Percentiles rank a stretch among this genome's conserved stretches.
phyloP scores from a whole-genome alignment of 345 rosid species.

The Sisymbrium altissimum region DNA sequence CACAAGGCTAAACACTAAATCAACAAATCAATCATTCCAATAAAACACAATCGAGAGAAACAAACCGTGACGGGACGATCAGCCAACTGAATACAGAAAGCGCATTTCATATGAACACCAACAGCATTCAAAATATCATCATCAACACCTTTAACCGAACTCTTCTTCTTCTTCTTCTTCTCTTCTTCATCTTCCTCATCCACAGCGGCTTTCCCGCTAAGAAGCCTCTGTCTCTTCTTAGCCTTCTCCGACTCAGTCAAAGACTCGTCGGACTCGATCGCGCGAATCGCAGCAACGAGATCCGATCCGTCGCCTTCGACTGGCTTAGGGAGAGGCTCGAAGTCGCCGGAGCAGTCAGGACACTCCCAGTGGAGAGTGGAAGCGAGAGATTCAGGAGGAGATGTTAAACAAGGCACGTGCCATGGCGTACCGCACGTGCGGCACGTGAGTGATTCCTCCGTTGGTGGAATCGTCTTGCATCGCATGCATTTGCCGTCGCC shows the following conservation, averaged over 20 bases:
- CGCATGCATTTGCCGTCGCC: neutral
- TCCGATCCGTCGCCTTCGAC: neutral
- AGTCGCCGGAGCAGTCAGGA: slow-evolving; percentile 45
- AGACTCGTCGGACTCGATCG: slow-evolving; percentile 47
- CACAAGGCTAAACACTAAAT: neutral
- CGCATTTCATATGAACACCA: slow-evolving; percentile 36
- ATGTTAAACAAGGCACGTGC: slow-evolving; percentile 59
- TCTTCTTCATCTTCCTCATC: neutral
- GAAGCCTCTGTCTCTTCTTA: slow-evolving; percentile 45
- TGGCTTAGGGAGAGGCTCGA: neutral
- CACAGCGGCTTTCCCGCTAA: slow-evolving; percentile 39
- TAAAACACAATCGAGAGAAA: neutral
- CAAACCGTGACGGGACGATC: slow-evolving; percentile 77
- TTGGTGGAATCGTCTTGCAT: neutral
- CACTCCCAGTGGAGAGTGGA: slow-evolving; percentile 58
- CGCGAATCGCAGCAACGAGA: slow-evolving; percentile 36
- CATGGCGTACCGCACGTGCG: slow-evolving; percentile 63
- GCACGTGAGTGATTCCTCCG: slow-evolving; percentile 21
- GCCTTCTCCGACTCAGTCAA: slow-evolving; percentile 51
- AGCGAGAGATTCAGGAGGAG: slow-evolving; percentile 43
- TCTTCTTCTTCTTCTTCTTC: slow-evolving; percentile 13
- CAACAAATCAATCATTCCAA: neutral
- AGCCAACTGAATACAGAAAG: slow-evolving; percentile 58
- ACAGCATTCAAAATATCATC: slow-evolving; percentile 33
- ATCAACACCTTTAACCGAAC: neutral